phyloP scores from a whole-genome alignment of 192 early-diverging fungal species.

The Rhizoclosmatium sp. region DNA sequence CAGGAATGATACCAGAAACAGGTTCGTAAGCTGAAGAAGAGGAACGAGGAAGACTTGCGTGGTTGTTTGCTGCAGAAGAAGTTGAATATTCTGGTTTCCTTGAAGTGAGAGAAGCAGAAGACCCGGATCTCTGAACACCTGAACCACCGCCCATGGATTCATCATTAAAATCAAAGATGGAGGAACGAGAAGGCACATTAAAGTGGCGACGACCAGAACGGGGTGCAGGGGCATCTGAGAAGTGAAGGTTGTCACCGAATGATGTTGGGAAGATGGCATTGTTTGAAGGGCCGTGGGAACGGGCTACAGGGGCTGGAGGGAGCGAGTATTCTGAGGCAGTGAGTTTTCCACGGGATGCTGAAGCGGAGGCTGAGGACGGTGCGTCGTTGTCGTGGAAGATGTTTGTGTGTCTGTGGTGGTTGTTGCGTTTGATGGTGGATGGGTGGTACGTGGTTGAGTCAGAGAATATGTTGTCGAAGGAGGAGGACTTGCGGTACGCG shows the following conservation, averaged over 20 bases:
- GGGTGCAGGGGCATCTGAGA: background rate
- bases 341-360: background rate
- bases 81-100: background rate
- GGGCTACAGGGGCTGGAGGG: background rate
- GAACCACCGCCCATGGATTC: background rate
- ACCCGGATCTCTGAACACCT: too few species aligned
- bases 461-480: slow-evolving; percentile 25
- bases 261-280: background rate
- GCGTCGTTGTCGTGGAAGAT: slow-evolving; percentile 23
- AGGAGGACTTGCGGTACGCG: background rate
- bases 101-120: background rate
- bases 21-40: background rate
- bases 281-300: background rate
- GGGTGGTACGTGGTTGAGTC: slow-evolving; percentile 14
- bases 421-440: slow-evolving; percentile 9
- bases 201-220: slow-evolving; percentile 20
- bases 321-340: background rate
- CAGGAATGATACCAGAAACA: background rate
- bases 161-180: slow-evolving; percentile 12
- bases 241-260: too few species aligned
- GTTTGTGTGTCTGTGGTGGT: slow-evolving; percentile 33
- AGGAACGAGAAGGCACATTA: background rate
- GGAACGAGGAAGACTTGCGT: background rate
- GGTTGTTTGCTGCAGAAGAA: background rate
- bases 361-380: background rate